Base-by-base conservation (phyloP, 2,329 filamentous ascomycete genomes). In the Colletotrichum limetticola region DNA sequence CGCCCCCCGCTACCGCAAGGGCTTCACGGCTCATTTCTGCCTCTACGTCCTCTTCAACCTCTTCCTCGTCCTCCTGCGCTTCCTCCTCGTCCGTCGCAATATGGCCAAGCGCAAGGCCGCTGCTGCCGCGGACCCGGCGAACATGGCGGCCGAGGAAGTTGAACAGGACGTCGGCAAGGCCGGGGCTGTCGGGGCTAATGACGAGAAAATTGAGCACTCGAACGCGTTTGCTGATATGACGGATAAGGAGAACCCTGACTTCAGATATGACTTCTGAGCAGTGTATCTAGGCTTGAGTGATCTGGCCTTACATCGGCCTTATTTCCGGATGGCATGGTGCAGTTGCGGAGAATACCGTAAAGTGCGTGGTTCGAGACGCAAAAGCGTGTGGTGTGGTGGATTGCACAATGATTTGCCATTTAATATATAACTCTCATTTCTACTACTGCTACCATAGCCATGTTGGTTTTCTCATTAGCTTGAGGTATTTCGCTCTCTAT, bases 1-100 rank as follows among this genome's bases (percentile, higher is more conserved):
- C 72, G 88, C 89, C 0, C 91, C 91, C 0, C 78, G 80, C 5
- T 93, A 93, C 75, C 53, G 76, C 71, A 80, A 80, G 35, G 82
- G 80, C 6, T 82, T 82, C 58, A 81, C 77, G 2, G 78, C 78
- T 26, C 81, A 82, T 65, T 81, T 82, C 72, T 80, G 78, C 56
- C 77, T 82, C 35, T 82, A 82, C 65, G 80, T 78, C 3, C 66
- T 82, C 19, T 82, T 81, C 63, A 82, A 82, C 68, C 64, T 80
- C 22, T 69, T 78, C 22, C 75, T 80, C 22, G 70, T 75, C 22
- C 46, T 77, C 14, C 65, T 78, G 52, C 76, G 77, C 24, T 35
- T 79, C 28, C 75, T 80, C 3, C 74, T 79, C 26, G 71, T 71
- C 11, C 76, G 78, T 11, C 75, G 77, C 1, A 79, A 80, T 53